Percentiles rank a stretch among this genome's conserved stretches.
Evolutionary conservation across 805 yeast species (phyloP).

Genomic region (Teunomyces stri): DNA sequence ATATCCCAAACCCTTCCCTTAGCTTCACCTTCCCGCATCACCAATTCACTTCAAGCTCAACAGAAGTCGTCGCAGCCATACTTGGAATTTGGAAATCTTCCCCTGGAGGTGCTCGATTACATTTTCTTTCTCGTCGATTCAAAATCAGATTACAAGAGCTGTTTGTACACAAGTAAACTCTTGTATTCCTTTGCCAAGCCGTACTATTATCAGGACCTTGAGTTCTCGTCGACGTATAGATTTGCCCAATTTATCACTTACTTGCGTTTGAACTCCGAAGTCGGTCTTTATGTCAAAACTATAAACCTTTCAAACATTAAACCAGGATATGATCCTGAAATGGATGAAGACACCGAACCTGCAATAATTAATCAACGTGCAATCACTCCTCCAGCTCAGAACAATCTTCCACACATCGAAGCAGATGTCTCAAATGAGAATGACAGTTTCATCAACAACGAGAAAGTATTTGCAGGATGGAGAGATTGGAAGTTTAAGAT

Average conservation of each 20-base stretch:
- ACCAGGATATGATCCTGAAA: slow-evolving; percentile 26
- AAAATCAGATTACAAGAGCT: slow-evolving; percentile 36
- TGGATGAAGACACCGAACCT: slow-evolving; percentile 13
- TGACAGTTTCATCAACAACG: neutral
- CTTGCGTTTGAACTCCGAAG: slow-evolving; percentile 51
- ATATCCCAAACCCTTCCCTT: neutral
- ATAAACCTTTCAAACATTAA: slow-evolving; percentile 56
- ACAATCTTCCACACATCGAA: slow-evolving; percentile 2
- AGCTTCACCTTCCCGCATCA: neutral
- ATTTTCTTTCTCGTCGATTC: slow-evolving; percentile 36
- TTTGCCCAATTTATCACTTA: slow-evolving; percentile 77
- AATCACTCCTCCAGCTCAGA: neutral
- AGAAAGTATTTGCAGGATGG: slow-evolving; percentile 72
- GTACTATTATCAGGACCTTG: slow-evolving; percentile 52
- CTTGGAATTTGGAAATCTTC: slow-evolving; percentile 28
- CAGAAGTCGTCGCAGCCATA: neutral
- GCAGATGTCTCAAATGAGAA: neutral
- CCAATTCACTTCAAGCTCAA: neutral
- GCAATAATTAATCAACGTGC: neutral
- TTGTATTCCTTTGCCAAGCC: slow-evolving; percentile 54
- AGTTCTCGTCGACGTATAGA: slow-evolving; percentile 68
- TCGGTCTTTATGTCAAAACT: slow-evolving; percentile 54
- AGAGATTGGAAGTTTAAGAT: slow-evolving; percentile 83
- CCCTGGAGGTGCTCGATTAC: slow-evolving; percentile 41
- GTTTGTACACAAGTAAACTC: slow-evolving; percentile 48